Percentiles rank a stretch among this genome's conserved stretches.
Conservation (phyloP, 495 filamentous ascomycete genomes). For the Aspergillus nidulans region DNA sequence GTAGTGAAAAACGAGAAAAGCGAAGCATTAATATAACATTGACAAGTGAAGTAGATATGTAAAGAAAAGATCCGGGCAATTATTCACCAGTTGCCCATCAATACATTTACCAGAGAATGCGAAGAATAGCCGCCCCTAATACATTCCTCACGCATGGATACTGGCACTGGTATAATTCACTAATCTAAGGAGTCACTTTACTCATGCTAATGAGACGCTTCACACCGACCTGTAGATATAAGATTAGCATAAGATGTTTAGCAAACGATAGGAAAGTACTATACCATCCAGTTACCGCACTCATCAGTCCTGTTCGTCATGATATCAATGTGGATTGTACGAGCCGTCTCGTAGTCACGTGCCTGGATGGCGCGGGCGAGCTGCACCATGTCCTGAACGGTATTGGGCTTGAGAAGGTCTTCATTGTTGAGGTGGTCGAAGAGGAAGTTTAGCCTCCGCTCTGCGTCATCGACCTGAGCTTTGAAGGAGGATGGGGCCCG, state of each 20-base stretch:
- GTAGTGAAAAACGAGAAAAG: slow-evolving; percentile 3
- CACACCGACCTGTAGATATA: slow-evolving; percentile 64
- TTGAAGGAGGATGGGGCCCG: slow-evolving; percentile 78
- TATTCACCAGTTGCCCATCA: not conserved
- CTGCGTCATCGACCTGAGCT: slow-evolving; percentile 83
- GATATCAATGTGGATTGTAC: slow-evolving; percentile 72
- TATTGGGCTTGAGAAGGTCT: slow-evolving; percentile 79
- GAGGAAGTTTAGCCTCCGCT: slow-evolving; percentile 83
- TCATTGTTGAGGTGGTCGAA: slow-evolving; percentile 97
- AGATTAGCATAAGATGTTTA: not conserved
- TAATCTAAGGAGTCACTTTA: slow-evolving; percentile 58
- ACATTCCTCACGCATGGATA: not conserved
- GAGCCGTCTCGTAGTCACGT: slow-evolving; percentile 73
- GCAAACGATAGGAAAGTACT: slow-evolving; percentile 20
- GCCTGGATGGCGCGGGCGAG: slow-evolving; percentile 62
- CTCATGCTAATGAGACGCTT: slow-evolving; percentile 92
- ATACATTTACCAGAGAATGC: not conserved
- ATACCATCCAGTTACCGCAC: slow-evolving; percentile 94
- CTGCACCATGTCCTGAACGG: slow-evolving; percentile 64
- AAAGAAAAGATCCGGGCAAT: not conserved
- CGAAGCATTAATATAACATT: slow-evolving; percentile 19
- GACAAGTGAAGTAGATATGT: slow-evolving; percentile 13
- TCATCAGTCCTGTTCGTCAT: slow-evolving; percentile 78
- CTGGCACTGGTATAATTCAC: not conserved
- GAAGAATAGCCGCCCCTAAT: too few relatives aligned